A percentile compares a stretch with the other conserved stretches of the same genome.
phyloP scores from a whole-genome alignment of 2,329 filamentous ascomycete species.

The Dactylonectria estremocensis region DNA sequence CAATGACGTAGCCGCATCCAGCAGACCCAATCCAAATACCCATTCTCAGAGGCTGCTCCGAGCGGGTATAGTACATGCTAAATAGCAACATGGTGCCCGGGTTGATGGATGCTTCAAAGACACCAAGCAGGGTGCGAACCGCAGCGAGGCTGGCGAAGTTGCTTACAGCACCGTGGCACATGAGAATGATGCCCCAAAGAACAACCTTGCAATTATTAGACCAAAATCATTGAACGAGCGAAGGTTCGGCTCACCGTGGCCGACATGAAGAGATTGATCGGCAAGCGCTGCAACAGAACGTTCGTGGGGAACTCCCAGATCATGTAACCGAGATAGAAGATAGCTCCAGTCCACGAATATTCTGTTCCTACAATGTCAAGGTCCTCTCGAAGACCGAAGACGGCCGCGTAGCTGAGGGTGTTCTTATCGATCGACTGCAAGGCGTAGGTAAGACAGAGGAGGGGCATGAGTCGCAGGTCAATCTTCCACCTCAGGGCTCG shows the following conservation, averaged over 20 bases:
- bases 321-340: slow-evolving; percentile 59
- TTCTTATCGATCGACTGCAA: slow-evolving; percentile 39
- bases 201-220: slow-evolving; percentile 20
- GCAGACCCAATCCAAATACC: slow-evolving; percentile 42
- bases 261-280: slow-evolving; percentile 35
- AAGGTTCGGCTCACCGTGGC: slow-evolving; percentile 19
- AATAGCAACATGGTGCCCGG: slow-evolving; percentile 38
- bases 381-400: slow-evolving; percentile 57
- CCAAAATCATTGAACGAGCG: background rate
- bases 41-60: slow-evolving; percentile 37
- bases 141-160: slow-evolving; percentile 24
- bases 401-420: slow-evolving; percentile 53
- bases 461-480: slow-evolving; percentile 39
- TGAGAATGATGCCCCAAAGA: slow-evolving; percentile 28
- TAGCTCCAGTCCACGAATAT: slow-evolving; percentile 57
- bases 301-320: slow-evolving; percentile 54
- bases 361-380: slow-evolving; percentile 53
- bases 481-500: slow-evolving; percentile 26
- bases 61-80: slow-evolving; percentile 40
- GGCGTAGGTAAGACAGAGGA: slow-evolving; percentile 42
- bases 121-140: slow-evolving; percentile 31
- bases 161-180: slow-evolving; percentile 31
- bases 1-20: slow-evolving; percentile 38
- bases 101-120: slow-evolving; percentile 35
- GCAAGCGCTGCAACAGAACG: slow-evolving; percentile 36